These are phyloP conservation scores for Pythium utonaiense DNA, from an alignment of 352 stramenopile species.

Conservation along the genomic window DNA sequence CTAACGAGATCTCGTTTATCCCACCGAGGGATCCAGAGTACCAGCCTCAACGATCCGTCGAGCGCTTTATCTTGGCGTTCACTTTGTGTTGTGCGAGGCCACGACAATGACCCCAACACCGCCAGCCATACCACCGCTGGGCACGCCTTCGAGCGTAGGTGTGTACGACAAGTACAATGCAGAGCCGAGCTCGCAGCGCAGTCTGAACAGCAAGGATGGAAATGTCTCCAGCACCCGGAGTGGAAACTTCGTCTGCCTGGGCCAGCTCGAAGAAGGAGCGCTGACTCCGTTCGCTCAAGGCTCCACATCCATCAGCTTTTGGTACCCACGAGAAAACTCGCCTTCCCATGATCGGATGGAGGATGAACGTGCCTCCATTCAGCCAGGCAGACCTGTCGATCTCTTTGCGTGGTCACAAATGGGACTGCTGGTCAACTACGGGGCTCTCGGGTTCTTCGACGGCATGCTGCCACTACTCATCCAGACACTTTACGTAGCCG, in stretches of 20 bases:
- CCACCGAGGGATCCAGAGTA: no score
- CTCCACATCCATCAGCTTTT: slow-evolving; percentile 21
- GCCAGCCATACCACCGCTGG: background rate
- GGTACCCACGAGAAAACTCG: slow-evolving; percentile 8
- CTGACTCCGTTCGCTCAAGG: slow-evolving; percentile 2
- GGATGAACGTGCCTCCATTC: slow-evolving; percentile 6
- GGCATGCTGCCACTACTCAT: slow-evolving; percentile 9
- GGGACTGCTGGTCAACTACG: slow-evolving; percentile 15
- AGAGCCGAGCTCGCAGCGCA: background rate
- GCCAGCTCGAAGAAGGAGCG: background rate
- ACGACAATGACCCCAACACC: no score
- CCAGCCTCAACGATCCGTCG: no score
- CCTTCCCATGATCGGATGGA: background rate
- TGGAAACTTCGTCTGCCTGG: background rate
- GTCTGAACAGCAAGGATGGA: background rate
- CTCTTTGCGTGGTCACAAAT: slow-evolving; percentile 10
- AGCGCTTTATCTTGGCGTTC: no score
- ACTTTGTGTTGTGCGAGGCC: no score
- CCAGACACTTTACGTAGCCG: background rate
- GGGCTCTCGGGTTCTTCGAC: slow-evolving; percentile 15
- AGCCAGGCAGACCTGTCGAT: slow-evolving; percentile 7
- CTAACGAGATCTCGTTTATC: no score
- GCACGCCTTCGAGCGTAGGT: background rate
- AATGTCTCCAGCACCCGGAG: background rate
- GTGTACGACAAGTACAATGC: background rate